Evolutionary conservation across 495 filamentous ascomycete species (phyloP).

Genomic region (Bacidia rubella): DNA sequence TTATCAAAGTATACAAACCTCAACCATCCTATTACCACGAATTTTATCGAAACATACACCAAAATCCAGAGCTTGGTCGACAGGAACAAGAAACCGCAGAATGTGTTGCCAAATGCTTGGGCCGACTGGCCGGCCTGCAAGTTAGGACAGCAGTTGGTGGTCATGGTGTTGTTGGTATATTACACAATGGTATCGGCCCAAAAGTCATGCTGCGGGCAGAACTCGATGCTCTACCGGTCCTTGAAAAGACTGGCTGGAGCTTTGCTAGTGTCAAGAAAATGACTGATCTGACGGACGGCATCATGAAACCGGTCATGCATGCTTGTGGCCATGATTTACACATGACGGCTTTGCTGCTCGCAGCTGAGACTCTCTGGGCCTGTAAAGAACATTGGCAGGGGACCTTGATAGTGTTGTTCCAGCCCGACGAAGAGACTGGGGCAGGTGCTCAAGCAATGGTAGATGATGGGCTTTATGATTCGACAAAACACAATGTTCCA

Average conservation of each 20-base stretch:
- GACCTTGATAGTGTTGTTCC: constrained; percentile 45
- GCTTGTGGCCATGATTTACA: constrained; percentile 58
- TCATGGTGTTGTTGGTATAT: constrained; percentile 39
- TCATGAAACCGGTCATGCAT: constrained; percentile 45
- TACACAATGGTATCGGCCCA: constrained; percentile 41
- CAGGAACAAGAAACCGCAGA: no score
- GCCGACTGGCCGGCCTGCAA: no score
- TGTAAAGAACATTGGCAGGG: constrained; percentile 38
- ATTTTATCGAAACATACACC: no score
- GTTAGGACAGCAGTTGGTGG: no score
- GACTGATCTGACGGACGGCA: constrained; percentile 33
- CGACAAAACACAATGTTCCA: no score
- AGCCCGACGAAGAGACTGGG: constrained; percentile 46
- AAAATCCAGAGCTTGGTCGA: no score
- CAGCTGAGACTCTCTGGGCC: constrained; percentile 30
- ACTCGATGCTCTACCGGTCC: constrained; percentile 47
- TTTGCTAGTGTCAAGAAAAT: constrained; percentile 37
- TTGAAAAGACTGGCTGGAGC: constrained; percentile 39
- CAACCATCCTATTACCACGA: no score
- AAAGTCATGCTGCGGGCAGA: constrained; percentile 46
- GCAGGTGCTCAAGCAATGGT: constrained; percentile 47
- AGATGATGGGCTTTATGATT: constrained; percentile 45
- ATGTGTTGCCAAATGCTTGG: no score
- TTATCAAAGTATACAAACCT: no score
- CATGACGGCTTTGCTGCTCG: constrained; percentile 35